Percentiles rank a stretch among this genome's conserved stretches.
These are phyloP conservation scores for Stephania japonica DNA, from an alignment of 164 flowering plant genomes.

Conservation along the genomic window DNA sequence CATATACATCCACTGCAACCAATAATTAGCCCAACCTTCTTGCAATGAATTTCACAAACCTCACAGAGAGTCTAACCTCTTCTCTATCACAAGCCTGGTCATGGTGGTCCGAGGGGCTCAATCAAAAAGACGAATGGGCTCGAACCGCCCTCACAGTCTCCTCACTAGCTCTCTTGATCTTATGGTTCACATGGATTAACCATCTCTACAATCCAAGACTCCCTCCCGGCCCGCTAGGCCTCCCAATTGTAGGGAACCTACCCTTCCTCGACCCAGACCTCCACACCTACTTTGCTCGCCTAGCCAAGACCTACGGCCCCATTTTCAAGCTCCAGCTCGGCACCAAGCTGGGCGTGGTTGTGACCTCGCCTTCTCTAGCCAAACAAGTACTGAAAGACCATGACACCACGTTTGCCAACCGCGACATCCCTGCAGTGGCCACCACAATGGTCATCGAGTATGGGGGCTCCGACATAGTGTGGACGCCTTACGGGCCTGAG, in stretches of 20 bases:
- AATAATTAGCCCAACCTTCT: too few species aligned
- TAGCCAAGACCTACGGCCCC: slow-evolving; percentile 38
- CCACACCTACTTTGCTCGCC: slow-evolving; percentile 28
- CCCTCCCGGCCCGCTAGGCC: slow-evolving; percentile 47
- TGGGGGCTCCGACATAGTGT: slow-evolving; percentile 36
- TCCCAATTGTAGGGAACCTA: slow-evolving; percentile 47
- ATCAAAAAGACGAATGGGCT: not conserved
- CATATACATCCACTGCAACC: too few species aligned
- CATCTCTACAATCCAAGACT: not conserved
- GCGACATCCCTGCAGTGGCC: slow-evolving; percentile 29
- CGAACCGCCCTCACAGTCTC: not conserved
- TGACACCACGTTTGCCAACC: slow-evolving; percentile 41
- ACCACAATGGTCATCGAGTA: slow-evolving; percentile 19
- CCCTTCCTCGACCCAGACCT: slow-evolving; percentile 42
- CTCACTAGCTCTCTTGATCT: not conserved
- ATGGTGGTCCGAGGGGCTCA: not conserved
- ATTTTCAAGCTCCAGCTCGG: slow-evolving; percentile 36
- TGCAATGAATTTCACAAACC: too few species aligned
- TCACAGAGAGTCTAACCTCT: too few species aligned
- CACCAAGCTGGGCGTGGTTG: slow-evolving; percentile 26
- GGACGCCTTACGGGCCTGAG: slow-evolving; percentile 36
- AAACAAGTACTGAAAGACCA: slow-evolving; percentile 38
- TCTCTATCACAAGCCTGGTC: not conserved
- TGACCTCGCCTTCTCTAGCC: slow-evolving; percentile 34
- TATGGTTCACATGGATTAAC: slow-evolving; percentile 2